Evolutionary conservation across 441 rosid species (phyloP).

Genomic region (Flueggea neowawraea): DNA sequence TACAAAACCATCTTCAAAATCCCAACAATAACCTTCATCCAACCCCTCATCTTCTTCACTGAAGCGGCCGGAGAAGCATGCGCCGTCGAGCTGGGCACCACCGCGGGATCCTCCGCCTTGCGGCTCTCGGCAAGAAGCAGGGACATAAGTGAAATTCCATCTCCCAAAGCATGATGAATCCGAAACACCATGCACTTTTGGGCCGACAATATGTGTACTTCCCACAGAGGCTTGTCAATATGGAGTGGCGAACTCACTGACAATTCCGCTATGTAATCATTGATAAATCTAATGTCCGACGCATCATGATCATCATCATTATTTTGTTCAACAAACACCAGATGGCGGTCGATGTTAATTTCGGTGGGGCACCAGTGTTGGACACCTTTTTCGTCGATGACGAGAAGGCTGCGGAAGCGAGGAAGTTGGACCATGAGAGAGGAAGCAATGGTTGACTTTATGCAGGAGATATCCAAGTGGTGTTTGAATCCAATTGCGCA

Average conservation of each 20-base stretch:
- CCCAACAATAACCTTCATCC: conserved; percentile 12
- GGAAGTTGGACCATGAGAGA: conserved; percentile 52
- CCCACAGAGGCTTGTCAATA: conserved; percentile 61
- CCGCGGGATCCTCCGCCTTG: conserved; percentile 25
- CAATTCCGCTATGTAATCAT: conserved; percentile 49
- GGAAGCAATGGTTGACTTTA: conserved; percentile 18
- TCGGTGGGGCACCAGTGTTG: conserved; percentile 48
- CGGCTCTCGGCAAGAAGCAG: conserved; percentile 47
- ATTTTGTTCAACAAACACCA: conserved; percentile 18
- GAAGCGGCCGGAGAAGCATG: neutral
- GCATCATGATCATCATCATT: conserved; percentile 1
- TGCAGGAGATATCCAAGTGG: conserved; percentile 22
- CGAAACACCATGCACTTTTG: conserved; percentile 41
- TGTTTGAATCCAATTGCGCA: conserved; percentile 32
- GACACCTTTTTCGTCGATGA: conserved; percentile 34
- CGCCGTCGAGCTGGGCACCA: conserved; percentile 24
- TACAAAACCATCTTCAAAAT: conserved; percentile 32
- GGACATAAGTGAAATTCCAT: too few species aligned
- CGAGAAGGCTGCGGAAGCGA: conserved; percentile 49
- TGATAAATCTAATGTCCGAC: conserved; percentile 5
- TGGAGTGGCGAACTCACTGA: conserved; percentile 36
- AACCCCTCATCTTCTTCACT: neutral
- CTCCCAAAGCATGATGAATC: conserved; percentile 56
- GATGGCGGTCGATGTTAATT: conserved; percentile 47
- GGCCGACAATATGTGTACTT: conserved; percentile 36